Evolutionary conservation across 148 eudicot species (phyloP).

Genomic region (Rhododendron griersonianum): DNA sequence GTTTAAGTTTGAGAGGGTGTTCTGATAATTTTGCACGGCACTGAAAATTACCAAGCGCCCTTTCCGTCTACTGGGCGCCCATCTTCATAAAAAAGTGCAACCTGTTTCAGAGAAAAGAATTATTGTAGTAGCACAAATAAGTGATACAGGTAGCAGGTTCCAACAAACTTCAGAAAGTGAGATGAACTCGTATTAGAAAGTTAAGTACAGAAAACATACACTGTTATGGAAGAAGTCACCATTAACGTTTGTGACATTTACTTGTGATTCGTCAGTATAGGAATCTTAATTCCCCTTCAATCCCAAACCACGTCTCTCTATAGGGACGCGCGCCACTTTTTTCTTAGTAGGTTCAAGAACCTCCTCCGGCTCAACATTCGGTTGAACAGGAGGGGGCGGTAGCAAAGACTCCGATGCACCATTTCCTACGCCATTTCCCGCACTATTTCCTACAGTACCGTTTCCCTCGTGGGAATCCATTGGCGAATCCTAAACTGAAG

Average conservation of each 20-base stretch:
- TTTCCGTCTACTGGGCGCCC: constrained; percentile 86
- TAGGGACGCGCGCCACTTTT: constrained; percentile 53
- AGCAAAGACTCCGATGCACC: constrained; percentile 52
- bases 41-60: constrained; percentile 23
- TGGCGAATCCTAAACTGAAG: neutral
- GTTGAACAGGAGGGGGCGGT: constrained; percentile 76
- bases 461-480: constrained; percentile 20
- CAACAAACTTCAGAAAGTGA: neutral
- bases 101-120: constrained; percentile 34
- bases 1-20: no score
- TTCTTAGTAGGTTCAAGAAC: constrained; percentile 31
- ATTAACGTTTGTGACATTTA: constrained; percentile 56
- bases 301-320: constrained; percentile 69
- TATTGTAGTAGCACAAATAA: neutral
- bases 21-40: no score
- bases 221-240: constrained; percentile 84
- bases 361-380: constrained; percentile 38
- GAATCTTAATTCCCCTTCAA: constrained; percentile 58
- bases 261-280: constrained; percentile 76
- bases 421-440: constrained; percentile 22
- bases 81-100: constrained; percentile 79
- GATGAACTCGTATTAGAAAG: neutral
- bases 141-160: neutral
- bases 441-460: neutral
- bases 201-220: constrained; percentile 32